A percentile compares a stretch with the other conserved stretches of the same genome.
phyloP scores from a whole-genome alignment of 2,329 filamentous ascomycete genomes.

The Paecilomyces fulvus region DNA sequence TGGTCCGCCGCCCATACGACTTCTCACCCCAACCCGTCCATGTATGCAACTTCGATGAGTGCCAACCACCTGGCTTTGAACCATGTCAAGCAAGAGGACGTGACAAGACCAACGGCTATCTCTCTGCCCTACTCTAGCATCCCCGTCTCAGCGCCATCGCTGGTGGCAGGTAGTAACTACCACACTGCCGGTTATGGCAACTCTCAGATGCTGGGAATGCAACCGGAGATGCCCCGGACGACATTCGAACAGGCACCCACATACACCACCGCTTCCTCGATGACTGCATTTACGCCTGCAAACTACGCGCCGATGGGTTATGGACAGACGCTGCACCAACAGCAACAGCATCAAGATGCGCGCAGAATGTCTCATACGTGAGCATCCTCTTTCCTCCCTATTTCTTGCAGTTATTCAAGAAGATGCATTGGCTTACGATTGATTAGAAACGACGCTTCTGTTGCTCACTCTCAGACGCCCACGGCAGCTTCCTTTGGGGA shows the following conservation, averaged over 20 bases:
- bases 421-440: conserved; percentile 9
- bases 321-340: conserved; percentile 49
- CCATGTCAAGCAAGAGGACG: conserved; percentile 50
- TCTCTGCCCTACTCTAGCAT: conserved; percentile 65
- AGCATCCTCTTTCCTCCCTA: conserved; percentile 38
- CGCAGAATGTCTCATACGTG: conserved; percentile 79
- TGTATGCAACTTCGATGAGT: conserved; percentile 50
- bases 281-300: conserved; percentile 60
- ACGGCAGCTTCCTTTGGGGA: conserved; percentile 67
- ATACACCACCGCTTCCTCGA: conserved; percentile 58
- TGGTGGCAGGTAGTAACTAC: conserved; percentile 61
- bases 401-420: not conserved
- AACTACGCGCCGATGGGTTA: conserved; percentile 74
- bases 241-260: conserved; percentile 64
- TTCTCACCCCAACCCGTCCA: conserved; percentile 56
- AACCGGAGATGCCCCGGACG: conserved; percentile 71
- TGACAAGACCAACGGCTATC: conserved; percentile 50
- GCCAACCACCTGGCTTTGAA: conserved; percentile 52
- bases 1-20: conserved; percentile 59
- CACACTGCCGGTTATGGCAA: conserved; percentile 53
- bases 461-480: conserved; percentile 41
- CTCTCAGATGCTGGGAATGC: conserved; percentile 59
- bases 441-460: conserved; percentile 24
- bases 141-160: conserved; percentile 63
- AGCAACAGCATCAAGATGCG: conserved; percentile 42